Evolutionary conservation across 371 early-diverging fungal genomes (phyloP).

Genomic region (Fennellomyces sp.): DNA sequence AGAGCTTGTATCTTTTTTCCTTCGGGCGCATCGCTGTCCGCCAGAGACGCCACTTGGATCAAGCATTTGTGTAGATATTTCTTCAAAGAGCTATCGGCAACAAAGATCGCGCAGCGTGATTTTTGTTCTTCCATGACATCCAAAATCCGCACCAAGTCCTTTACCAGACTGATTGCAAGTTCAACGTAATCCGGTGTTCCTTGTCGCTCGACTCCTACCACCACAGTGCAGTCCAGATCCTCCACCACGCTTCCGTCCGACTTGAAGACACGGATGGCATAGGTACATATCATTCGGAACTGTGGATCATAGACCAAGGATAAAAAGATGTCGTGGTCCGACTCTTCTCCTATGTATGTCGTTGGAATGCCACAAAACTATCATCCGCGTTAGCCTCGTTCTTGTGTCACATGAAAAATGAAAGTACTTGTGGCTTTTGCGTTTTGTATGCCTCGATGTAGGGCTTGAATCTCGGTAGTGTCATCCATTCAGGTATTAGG

Average conservation of each 20-base stretch:
- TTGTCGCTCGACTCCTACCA: too few relatives aligned
- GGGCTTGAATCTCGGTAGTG: not conserved
- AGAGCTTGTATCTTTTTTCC: not conserved
- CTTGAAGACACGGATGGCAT: slow-evolving; percentile 17
- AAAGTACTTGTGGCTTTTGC: slow-evolving; percentile 26
- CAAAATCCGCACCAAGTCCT: slow-evolving; percentile 1
- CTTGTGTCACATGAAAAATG: too few relatives aligned
- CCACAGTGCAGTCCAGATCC: not conserved
- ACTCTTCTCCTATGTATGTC: slow-evolving; percentile 15
- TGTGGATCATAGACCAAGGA: slow-evolving; percentile 28
- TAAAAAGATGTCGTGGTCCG: slow-evolving; percentile 31
- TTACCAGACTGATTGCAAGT: not conserved
- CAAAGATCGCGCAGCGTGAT: slow-evolving; percentile 29
- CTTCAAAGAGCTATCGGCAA: slow-evolving; percentile 22
- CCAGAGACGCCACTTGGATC: too few relatives aligned
- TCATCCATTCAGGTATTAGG: not conserved
- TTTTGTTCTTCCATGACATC: not conserved
- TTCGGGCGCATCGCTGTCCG: too few relatives aligned
- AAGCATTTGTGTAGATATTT: slow-evolving; percentile 19
- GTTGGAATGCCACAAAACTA: slow-evolving; percentile 37
- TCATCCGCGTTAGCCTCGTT: too few relatives aligned
- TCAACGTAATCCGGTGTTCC: not conserved
- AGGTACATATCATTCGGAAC: slow-evolving; percentile 22
- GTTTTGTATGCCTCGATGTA: slow-evolving; percentile 24
- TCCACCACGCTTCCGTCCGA: not conserved